Base-by-base conservation (phyloP, 1,284 basidiomycete genomes). In the Cryptococcus jaspeensis region DNA sequence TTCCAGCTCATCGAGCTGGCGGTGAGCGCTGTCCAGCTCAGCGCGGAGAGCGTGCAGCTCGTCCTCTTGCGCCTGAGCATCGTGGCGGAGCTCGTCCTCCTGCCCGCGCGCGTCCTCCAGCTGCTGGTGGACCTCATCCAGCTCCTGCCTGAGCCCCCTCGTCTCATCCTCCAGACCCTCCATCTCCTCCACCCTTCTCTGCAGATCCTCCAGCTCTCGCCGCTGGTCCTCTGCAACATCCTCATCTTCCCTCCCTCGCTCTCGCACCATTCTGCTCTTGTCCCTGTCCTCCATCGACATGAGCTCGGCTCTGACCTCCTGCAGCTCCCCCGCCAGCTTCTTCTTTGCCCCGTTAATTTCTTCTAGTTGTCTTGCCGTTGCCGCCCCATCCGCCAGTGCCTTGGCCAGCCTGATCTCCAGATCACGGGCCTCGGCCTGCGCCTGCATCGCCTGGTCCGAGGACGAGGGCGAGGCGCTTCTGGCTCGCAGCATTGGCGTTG, bases 381-480 rank as follows among this genome's bases (percentile, higher is more conserved):
- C 50, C 20, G 56, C 52, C 11, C 57, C 50, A 28, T 72, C 70
- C 6, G 59, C 45, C 49, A 63, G 15, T 16, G 69, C 62, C 53
- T 71, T 71, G 18, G 63, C 60, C 5, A 71, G 57, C 23, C 69
- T 46, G 37, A 73, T 73, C 56, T 71, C 69, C 32, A 70, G 48
- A 54, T 73, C 71, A 35, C 66, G 47, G 3, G 52, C 59, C 46
- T 66, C 62, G 4, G 55, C 58, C 41, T 70, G 59, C 11, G 51
- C 66, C 8, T 55, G 46, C 23, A 62, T 65, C 11, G 65, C 66
- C 43, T 65, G 28, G 43, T 65, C 62, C 28, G 28, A 32, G 16
- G 44, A 25, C 12, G 52, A 54, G 25, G 44, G 55, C 18, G 20
- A 28, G 36, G 6, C 20, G 13, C 23, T 35, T 23, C 48, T 15